Evolutionary conservation across 108 stramenopile species (phyloP), one percentile per base, ranked within the genome.

Genomic region (Asterionellopsis glacialis): DNA sequence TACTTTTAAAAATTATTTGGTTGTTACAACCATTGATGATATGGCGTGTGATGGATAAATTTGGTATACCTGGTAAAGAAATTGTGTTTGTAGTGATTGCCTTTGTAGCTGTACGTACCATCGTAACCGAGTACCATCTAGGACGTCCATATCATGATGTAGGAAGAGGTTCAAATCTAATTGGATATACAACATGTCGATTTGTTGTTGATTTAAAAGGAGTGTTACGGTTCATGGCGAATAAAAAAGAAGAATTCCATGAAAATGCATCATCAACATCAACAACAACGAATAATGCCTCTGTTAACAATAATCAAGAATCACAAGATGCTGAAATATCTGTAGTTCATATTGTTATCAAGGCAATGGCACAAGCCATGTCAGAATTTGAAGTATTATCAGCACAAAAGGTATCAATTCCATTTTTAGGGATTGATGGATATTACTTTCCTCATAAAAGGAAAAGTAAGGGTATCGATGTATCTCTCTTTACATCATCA

Each of bases 341-440:
- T 25, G 47, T 79, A 0, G 55, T 74, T n/a, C 84, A 77, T 56
- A 57, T 85, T 11, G 53, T 81, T 12, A 51, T 73, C 11, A 56
- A 62, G 33, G 69, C 80, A 19, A 39, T 76, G 15, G 68, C 77
- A 6, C 45, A 55, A 57, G 68, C 77, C 11, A 57, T 81, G 62
- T 21, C 40, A 1, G 63, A 77, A 44, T 14, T 41, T 12, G 56
- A 57, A 16, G 38, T 13, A 4, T 16, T 57, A 10, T 18, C 25
- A 11, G 11, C 40, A 4, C 55, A 33, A 16, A 38, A 51, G 22
- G 58, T 59, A 53, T 51, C 27, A 26, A 59, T 57, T 43, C 67
- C 74, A 11, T 41, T 64, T 21, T 52, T 75, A 12, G 58, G 68
- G 23, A 58, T 75, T 41, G 38, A 50, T 23, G 66, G 69, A 11